These are phyloP conservation scores for Dianthus caryophyllus DNA, from an alignment of 148 eudicot species.

Conservation along the genomic window DNA sequence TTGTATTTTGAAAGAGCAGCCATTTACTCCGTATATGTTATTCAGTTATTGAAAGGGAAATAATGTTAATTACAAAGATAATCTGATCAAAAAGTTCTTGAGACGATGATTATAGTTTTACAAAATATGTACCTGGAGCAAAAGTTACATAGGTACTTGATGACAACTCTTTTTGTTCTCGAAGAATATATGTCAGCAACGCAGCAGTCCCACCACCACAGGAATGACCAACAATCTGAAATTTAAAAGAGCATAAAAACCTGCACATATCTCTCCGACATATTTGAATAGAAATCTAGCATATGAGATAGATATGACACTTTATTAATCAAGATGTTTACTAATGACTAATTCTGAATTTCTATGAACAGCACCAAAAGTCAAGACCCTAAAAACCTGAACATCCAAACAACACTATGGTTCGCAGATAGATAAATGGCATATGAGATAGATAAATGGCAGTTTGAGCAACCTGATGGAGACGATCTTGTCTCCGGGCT, in stretches of 20 bases:
- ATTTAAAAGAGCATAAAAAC: too few species aligned
- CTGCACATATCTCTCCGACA: too few species aligned
- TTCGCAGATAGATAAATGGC: too few species aligned
- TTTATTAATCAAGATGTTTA: too few species aligned
- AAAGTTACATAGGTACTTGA: slow-evolving; percentile 67
- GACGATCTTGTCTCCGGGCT: slow-evolving; percentile 22
- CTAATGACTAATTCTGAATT: too few species aligned
- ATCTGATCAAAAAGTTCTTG: not conserved
- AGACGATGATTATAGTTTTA: not conserved
- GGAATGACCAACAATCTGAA: slow-evolving; percentile 92
- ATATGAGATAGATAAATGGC: slow-evolving; percentile 31
- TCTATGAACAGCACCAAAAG: too few species aligned
- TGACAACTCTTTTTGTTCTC: slow-evolving; percentile 74
- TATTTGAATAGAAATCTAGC: too few species aligned
- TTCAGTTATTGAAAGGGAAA: not conserved
- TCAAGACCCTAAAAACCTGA: too few species aligned
- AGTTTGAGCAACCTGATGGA: slow-evolving; percentile 27
- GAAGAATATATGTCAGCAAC: slow-evolving; percentile 77
- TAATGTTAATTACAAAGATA: not conserved
- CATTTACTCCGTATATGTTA: not conserved
- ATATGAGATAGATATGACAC: too few species aligned
- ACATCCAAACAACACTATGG: too few species aligned
- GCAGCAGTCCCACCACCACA: slow-evolving; percentile 99
- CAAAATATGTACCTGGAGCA: slow-evolving; percentile 65
- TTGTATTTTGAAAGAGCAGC: not conserved